phyloP scores from a whole-genome alignment of 23 red algal species.

The Chondrus crispus region DNA sequence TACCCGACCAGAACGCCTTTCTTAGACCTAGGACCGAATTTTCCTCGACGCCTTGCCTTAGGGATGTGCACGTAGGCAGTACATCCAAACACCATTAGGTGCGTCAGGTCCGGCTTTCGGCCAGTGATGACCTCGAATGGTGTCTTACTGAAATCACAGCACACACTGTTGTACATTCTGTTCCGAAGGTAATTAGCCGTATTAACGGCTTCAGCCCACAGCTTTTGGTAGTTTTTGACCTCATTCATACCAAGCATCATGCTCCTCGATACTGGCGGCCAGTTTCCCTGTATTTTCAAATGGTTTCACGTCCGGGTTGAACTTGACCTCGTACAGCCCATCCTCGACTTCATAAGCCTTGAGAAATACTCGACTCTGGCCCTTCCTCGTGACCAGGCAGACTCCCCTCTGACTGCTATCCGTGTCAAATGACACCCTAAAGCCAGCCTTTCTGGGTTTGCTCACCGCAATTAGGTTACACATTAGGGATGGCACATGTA shows the following conservation, averaged over 20 bases:
- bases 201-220: background rate
- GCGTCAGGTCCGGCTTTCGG: background rate
- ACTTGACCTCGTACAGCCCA: background rate
- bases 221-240: background rate
- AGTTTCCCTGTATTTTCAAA: too few species aligned
- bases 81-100: background rate
- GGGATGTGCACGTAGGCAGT: background rate
- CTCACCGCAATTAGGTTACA: background rate
- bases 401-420: background rate
- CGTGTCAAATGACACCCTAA: background rate
- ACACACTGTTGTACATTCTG: background rate
- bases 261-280: too few species aligned
- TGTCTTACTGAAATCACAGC: background rate
- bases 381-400: background rate
- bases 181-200: constrained; percentile 1
- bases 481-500: background rate
- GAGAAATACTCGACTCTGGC: background rate
- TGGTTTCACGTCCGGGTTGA: too few species aligned
- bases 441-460: background rate
- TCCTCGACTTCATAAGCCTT: background rate
- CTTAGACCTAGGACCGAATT: background rate
- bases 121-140: background rate
- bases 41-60: background rate
- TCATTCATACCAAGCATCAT: background rate
- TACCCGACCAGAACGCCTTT: background rate